Conservation (phyloP, 352 stramenopile species). For the Phytophthora sp. region DNA sequence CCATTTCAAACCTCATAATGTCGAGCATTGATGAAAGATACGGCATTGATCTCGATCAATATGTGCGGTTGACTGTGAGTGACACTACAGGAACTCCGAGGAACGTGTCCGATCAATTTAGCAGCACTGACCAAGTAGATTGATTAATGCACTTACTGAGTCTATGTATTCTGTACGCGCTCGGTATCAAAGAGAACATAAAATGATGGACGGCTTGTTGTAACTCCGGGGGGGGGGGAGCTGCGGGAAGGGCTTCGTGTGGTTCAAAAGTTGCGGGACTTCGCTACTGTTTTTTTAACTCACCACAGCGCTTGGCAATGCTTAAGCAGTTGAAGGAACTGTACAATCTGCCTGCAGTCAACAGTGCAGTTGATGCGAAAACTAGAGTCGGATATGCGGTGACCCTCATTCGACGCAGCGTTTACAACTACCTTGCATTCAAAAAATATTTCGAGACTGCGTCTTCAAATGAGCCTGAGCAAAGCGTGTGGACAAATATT, state of each 20-base stretch:
- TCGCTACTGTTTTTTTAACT: constrained; percentile 12
- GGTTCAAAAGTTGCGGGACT: constrained; percentile 6
- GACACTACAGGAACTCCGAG: neutral
- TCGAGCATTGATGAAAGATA: neutral
- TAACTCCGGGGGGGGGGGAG: neutral
- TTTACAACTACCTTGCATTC: constrained; percentile 17
- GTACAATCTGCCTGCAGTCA: neutral
- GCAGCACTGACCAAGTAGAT: constrained; percentile 11
- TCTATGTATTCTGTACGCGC: neutral
- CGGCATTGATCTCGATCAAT: neutral
- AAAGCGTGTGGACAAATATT: neutral
- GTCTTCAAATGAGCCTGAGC: neutral
- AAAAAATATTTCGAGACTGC: constrained; percentile 6
- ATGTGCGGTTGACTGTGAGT: neutral
- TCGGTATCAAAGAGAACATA: constrained; percentile 15
- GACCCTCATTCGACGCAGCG: neutral
- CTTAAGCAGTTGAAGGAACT: constrained; percentile 6
- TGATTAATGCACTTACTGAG: constrained; percentile 16
- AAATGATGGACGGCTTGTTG: neutral
- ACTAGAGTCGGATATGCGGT: constrained; percentile 11
- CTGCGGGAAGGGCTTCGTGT: neutral
- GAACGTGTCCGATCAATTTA: constrained; percentile 10
- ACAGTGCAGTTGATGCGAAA: constrained; percentile 5
- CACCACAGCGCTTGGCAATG: neutral
- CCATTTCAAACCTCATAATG: neutral